phyloP scores from a whole-genome alignment of 108 stramenopile species.

The Fragilariopsis cylindrus region DNA sequence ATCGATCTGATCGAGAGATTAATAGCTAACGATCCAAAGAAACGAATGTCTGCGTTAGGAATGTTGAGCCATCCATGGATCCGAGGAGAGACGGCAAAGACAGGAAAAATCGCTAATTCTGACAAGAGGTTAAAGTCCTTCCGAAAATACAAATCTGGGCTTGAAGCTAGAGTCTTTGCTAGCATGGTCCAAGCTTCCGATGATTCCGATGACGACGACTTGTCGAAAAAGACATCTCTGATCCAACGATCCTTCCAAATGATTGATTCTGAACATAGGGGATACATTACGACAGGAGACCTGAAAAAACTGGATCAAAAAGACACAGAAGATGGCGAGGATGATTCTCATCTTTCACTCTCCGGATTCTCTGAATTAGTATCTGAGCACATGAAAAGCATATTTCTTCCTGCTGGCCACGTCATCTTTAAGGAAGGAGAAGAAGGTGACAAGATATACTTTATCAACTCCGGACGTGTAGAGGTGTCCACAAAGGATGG shows the following conservation, averaged over 20 bases:
- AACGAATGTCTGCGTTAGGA: conserved; percentile 71
- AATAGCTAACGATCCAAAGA: conserved; percentile 65
- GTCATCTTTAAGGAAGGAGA: conserved; percentile 67
- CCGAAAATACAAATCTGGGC: conserved; percentile 58
- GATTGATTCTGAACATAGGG: conserved; percentile 51
- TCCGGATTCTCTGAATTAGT: conserved; percentile 60
- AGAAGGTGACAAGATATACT: conserved; percentile 70
- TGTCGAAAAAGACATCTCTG: conserved; percentile 59
- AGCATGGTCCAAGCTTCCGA: conserved; percentile 59
- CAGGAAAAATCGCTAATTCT: conserved; percentile 56
- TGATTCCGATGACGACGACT: conserved; percentile 42
- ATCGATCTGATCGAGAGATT: conserved; percentile 75
- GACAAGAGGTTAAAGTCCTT: conserved; percentile 55
- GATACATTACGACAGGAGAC: conserved; percentile 48
- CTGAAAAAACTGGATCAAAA: conserved; percentile 39
- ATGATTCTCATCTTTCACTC: conserved; percentile 46
- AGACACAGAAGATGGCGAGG: conserved; percentile 28
- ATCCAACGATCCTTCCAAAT: conserved; percentile 73
- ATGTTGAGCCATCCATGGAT: conserved; percentile 90
- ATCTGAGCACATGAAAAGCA: conserved; percentile 69
- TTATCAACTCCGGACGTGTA: conserved; percentile 72
- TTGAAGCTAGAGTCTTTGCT: conserved; percentile 74
- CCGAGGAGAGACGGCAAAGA: conserved; percentile 78
- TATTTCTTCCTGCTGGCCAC: conserved; percentile 66
- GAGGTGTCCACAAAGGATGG: conserved; percentile 67